Base-by-base conservation (phyloP, 1,139 yeast species). In the Cylindricascospora bacillispora region DNA sequence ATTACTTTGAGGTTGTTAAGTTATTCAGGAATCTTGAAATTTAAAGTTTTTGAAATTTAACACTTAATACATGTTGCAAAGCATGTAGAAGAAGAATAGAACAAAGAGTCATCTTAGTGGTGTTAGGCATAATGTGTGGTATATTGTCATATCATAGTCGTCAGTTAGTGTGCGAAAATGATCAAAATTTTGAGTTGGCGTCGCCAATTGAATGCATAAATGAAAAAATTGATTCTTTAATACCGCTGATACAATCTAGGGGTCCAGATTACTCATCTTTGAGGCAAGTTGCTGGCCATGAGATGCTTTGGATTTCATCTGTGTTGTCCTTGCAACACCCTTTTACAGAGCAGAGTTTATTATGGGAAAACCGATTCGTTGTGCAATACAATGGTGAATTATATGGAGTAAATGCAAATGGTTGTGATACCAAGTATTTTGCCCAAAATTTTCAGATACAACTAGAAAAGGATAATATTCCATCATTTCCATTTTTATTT, bases 381-480 rank as follows among this genome's bases (percentile, higher is more conserved):
- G 41, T 75, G 11, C 95, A 81, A 46, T 89, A 78, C 56, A 89
- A 89, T 50, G 98, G 97, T 0, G 97, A 86, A 49, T 57, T 85
- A 9, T 86, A 86, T 50, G 75, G 76, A 41, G 67, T 78, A 6
- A 15, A 11, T 5, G 25, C 17, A 19, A 43, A 56, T 13, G 33
- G 52, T 1, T 72, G 70, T 42, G 83, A 76, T 47, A 67, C 78
- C 0, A 53, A 52, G 4, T 67, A 48, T 33, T 54, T 73, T 13
- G 54, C 54, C 22, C 37, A 53, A 2, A 33, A 42, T 13, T 38
- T 63, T 20, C 27, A 37, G 5, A 18, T 17, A 6, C 28, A 40
- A 1, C 28, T 33, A 2, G 22, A 33, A 7, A 38, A 56, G 4
- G 38, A 40, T 2, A 56, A 62, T 14, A 56, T 63, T 41, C 19